Evolutionary conservation across 2,329 filamentous ascomycete species (phyloP).

Genomic region (Calonectria multiphialidica): DNA sequence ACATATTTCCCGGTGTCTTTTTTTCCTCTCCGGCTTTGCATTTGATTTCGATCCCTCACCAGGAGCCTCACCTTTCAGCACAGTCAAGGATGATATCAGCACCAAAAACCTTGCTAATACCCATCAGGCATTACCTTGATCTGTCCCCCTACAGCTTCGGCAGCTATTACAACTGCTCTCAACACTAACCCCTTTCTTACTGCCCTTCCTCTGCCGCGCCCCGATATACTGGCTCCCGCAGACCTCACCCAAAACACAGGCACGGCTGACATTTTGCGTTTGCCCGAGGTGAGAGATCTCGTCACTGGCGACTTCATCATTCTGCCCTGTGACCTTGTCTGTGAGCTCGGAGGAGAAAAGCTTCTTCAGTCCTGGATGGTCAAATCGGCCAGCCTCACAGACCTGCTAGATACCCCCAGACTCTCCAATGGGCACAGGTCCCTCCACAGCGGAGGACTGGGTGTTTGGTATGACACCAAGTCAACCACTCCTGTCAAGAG

Average conservation of each 20-base stretch:
- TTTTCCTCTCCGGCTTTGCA: not conserved
- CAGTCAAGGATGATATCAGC: not conserved
- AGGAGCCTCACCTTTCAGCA: not conserved
- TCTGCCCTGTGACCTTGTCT: conserved; percentile 93
- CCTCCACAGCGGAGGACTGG: conserved; percentile 79
- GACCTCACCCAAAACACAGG: conserved; percentile 86
- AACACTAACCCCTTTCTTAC: conserved; percentile 85
- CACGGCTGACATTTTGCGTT: conserved; percentile 87
- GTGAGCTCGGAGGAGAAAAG: conserved; percentile 85
- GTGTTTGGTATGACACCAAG: conserved; percentile 93
- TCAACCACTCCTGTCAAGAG: conserved; percentile 81
- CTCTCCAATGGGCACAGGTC: conserved; percentile 53
- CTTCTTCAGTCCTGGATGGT: conserved; percentile 95
- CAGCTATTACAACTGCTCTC: conserved; percentile 76
- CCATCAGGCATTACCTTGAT: conserved; percentile 71
- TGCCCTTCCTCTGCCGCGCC: conserved; percentile 77
- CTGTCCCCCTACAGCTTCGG: conserved; percentile 73
- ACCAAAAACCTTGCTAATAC: conserved; percentile 35
- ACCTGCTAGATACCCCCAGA: conserved; percentile 63
- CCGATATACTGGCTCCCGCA: conserved; percentile 81
- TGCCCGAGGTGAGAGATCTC: conserved; percentile 83
- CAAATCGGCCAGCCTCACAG: conserved; percentile 77
- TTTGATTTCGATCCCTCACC: not conserved
- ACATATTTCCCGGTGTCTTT: not conserved
- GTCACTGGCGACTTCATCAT: conserved; percentile 91